Evolutionary conservation across 139 green algal species (phyloP), one percentile per base, ranked within the genome.

Genomic region (Closterium sp.): DNA sequence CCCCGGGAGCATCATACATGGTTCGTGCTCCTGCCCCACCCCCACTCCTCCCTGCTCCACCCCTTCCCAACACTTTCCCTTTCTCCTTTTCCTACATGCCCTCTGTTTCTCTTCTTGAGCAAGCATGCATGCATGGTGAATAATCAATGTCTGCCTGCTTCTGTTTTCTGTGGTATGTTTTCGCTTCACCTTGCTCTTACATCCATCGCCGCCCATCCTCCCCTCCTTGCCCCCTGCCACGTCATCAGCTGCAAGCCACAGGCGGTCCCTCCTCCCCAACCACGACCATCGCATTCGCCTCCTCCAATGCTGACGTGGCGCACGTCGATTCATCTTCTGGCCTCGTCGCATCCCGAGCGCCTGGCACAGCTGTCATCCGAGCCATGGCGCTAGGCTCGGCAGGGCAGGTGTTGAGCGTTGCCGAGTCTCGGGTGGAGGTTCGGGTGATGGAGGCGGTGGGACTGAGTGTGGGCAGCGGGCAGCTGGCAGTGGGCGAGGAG

Each of bases 1-100:
- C 89, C 31, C 89, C 89, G 9, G 89, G 89, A 17, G 89, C 89
- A 27, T n/a, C 79, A 45, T 91, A 91, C 31, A 24, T 91, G 30
- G 89, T 91, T 13, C 19, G 89, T 13, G 13, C 62, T 24, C 17
- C 62, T 24, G 62, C 62, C 62, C 62, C 38, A 4, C 62, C 1
- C 62, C 62, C 5, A 2, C 4, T 13, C 62, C 17, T 79, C 17
- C 62, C 45, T 70, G 10, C 45, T 19, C 62, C 62, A 27, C 17
- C 62, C 45, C 62, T 7, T 13, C 62, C 62, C 62, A 24, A 0
- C 62, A 17, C 10, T 4, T 79, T 27, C 27, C 17, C 62, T 2
- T 79, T 24, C 10, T 19, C 45, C 45, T 9, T 70, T 79, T 13
- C 62, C 62, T 0, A 0, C 62, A 27, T 27, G 62, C 62, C 50